Percentiles rank a stretch among this genome's conserved stretches.
These are phyloP conservation scores for Thielaviopsis ethacetica DNA, from an alignment of 2,329 filamentous ascomycete genomes.

Conservation along the genomic window DNA sequence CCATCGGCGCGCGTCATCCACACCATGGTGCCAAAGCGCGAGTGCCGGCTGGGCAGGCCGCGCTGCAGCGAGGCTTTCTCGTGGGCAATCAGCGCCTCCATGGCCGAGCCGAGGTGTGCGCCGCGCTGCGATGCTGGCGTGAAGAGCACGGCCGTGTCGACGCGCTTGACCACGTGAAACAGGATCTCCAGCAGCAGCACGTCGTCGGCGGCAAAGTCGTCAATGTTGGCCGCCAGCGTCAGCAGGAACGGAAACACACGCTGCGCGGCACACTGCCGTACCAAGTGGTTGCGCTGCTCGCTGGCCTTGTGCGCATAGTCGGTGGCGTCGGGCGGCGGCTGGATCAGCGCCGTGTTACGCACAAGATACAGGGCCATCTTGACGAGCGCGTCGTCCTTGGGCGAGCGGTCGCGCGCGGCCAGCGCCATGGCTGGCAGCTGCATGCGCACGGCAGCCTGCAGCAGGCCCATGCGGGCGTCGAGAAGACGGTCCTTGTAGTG, in stretches of 20 bases:
- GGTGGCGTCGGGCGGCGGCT: conserved; percentile 57
- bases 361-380: conserved; percentile 80
- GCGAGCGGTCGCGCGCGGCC: conserved; percentile 55
- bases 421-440: conserved; percentile 76
- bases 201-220: conserved; percentile 83
- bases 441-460: conserved; percentile 66
- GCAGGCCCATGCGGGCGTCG: conserved; percentile 58
- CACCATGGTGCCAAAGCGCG: conserved; percentile 90
- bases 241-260: conserved; percentile 76
- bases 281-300: conserved; percentile 70
- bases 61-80: conserved; percentile 70
- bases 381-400: conserved; percentile 80
- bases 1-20: conserved; percentile 83
- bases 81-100: conserved; percentile 59
- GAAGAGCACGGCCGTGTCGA: conserved; percentile 72
- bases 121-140: conserved; percentile 60
- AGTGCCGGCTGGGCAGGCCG: conserved; percentile 72
- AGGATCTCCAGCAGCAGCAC: conserved; percentile 79
- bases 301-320: conserved; percentile 53
- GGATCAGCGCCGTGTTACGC: conserved; percentile 75
- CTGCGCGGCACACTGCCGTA: conserved; percentile 79
- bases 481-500: conserved; percentile 84
- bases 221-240: conserved; percentile 81
- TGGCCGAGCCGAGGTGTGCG: conserved; percentile 53
- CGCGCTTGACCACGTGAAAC: conserved; percentile 82